A percentile compares a stretch with the other conserved stretches of the same genome.
Conservation (phyloP, 768 basidiomycete species). For the Calvatia gigantea region DNA sequence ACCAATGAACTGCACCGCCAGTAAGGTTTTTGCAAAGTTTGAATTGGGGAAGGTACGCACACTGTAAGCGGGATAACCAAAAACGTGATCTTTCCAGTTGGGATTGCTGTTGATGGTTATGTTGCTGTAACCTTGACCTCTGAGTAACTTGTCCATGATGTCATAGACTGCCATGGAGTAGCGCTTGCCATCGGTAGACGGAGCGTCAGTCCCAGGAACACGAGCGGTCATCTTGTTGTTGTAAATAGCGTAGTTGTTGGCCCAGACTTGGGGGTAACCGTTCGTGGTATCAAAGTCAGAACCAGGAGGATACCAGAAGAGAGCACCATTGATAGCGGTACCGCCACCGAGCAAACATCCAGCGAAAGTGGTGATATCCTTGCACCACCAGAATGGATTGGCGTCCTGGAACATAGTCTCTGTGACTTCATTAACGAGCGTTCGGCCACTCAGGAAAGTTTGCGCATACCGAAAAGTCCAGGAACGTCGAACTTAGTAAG, state of each 20-base stretch:
- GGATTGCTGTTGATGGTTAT: slow-evolving; percentile 55
- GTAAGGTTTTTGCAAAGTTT: not conserved
- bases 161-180: slow-evolving; percentile 50
- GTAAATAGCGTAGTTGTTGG: slow-evolving; percentile 48
- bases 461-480: slow-evolving; percentile 43
- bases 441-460: not conserved
- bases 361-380: slow-evolving; percentile 60
- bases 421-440: slow-evolving; percentile 11
- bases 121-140: slow-evolving; percentile 44
- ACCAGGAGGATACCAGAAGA: slow-evolving; percentile 54
- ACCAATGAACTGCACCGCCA: slow-evolving; percentile 30
- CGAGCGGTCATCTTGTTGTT: slow-evolving; percentile 45
- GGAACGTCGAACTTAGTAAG: slow-evolving; percentile 62
- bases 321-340: slow-evolving; percentile 58
- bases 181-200: slow-evolving; percentile 56
- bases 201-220: slow-evolving; percentile 53
- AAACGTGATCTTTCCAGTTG: slow-evolving; percentile 55
- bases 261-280: slow-evolving; percentile 58
- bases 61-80: slow-evolving; percentile 47
- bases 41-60: slow-evolving; percentile 21
- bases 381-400: slow-evolving; percentile 64
- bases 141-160: slow-evolving; percentile 42
- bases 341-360: slow-evolving; percentile 65
- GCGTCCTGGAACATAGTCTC: slow-evolving; percentile 62
- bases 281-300: slow-evolving; percentile 44